phyloP scores from a whole-genome alignment of 148 eudicot genomes.

The Nepenthes gracilis region DNA sequence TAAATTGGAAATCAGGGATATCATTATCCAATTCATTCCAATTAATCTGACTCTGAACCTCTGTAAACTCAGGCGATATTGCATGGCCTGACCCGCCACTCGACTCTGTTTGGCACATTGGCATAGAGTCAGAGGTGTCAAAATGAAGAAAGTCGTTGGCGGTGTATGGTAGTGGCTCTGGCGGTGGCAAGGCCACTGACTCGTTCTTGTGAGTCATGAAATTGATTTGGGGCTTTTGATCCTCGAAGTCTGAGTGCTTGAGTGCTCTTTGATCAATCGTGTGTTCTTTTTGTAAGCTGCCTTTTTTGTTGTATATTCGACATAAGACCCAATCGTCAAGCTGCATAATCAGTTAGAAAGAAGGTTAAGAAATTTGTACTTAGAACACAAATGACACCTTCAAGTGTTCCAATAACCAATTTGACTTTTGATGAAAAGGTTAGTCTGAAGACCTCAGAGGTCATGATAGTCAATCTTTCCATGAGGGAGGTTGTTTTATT shows the following conservation, averaged over 20 bases:
- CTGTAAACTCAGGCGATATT: slow-evolving; percentile 40
- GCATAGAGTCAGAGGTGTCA: slow-evolving; percentile 52
- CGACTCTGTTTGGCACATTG: slow-evolving; percentile 47
- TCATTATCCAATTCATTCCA: slow-evolving; percentile 19
- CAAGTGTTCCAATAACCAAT: too few species aligned
- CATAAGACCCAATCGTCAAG: slow-evolving; percentile 76
- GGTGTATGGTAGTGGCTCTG: background rate
- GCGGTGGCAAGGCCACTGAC: background rate
- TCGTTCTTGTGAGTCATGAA: background rate
- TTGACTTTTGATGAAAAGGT: too few species aligned
- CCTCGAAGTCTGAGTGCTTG: slow-evolving; percentile 14
- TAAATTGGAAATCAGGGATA: background rate
- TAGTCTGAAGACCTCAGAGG: too few species aligned
- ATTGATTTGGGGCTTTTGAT: slow-evolving; percentile 26
- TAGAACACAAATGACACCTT: too few species aligned
- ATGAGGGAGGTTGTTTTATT: too few species aligned
- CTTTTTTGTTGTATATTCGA: slow-evolving; percentile 82
- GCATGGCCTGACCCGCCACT: slow-evolving; percentile 19
- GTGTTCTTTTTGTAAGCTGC: slow-evolving; percentile 28
- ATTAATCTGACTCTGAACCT: slow-evolving; percentile 53
- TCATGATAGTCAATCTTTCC: too few species aligned
- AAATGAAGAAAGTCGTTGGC: slow-evolving; percentile 25
- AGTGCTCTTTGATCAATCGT: slow-evolving; percentile 7
- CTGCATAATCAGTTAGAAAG: slow-evolving; percentile 12
- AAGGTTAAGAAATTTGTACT: too few species aligned